Percentiles rank a stretch among this genome's conserved stretches.
Conservation (phyloP, 2,329 filamentous ascomycete species). For the Aspergillus sp. region DNA sequence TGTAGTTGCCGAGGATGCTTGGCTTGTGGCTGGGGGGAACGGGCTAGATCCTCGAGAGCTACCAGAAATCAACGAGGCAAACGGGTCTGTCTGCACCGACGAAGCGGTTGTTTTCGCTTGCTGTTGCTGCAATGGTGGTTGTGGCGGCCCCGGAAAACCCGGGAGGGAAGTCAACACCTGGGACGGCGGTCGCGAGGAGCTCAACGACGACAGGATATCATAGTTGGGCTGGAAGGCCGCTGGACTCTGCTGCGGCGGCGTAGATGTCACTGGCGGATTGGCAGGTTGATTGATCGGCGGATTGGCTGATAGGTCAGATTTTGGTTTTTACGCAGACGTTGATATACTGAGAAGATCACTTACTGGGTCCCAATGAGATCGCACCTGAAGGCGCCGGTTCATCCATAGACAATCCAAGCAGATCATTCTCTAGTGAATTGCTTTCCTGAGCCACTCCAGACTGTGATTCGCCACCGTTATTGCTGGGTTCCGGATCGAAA, state of each 20-base stretch:
- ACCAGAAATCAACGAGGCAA: conserved; percentile 49
- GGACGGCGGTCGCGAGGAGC: conserved; percentile 40
- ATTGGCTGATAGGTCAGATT: conserved; percentile 39
- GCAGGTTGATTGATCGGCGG: conserved; percentile 30
- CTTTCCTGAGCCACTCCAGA: conserved; percentile 40
- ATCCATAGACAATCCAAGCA: conserved; percentile 78
- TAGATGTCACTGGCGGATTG: conserved; percentile 15
- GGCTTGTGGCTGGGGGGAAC: conserved; percentile 19
- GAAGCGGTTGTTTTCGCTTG: conserved; percentile 19
- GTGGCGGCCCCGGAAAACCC: conserved; percentile 8
- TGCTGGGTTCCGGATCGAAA: conserved; percentile 57
- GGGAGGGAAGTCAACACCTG: conserved; percentile 43
- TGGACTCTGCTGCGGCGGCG: conserved; percentile 34
- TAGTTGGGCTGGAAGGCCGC: conserved; percentile 46
- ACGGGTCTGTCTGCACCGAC: conserved; percentile 48
- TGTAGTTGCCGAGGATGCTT: neutral
- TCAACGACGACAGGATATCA: conserved; percentile 50
- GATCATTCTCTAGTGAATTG: conserved; percentile 74
- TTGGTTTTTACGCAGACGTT: conserved; percentile 24
- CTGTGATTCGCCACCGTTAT: conserved; percentile 36
- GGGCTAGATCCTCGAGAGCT: conserved; percentile 42
- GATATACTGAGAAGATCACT: conserved; percentile 14
- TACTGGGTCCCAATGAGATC: conserved; percentile 73
- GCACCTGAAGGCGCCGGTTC: conserved; percentile 64
- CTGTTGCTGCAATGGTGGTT: conserved; percentile 26